Evolutionary conservation across 305 asterid species (phyloP).

Genomic region (Solanum chacoense): DNA sequence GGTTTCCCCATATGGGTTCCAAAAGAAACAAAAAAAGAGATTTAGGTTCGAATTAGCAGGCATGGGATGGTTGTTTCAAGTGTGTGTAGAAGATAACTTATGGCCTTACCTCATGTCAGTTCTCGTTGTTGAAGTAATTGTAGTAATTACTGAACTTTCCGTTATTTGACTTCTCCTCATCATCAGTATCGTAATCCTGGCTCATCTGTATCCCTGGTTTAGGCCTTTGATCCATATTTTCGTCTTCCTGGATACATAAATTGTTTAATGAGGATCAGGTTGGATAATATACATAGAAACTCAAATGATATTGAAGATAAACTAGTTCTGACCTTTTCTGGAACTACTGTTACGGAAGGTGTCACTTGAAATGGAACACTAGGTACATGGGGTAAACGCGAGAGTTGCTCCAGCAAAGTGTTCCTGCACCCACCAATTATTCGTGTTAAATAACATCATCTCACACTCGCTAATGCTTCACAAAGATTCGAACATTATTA

Average conservation of each 20-base stretch:
- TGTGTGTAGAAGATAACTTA: background rate
- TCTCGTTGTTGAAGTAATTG: background rate
- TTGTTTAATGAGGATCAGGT: background rate
- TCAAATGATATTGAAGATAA: background rate
- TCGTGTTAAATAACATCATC: background rate
- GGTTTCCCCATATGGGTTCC: background rate
- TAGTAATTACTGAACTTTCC: background rate
- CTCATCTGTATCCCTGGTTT: constrained; percentile 2
- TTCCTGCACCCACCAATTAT: constrained; percentile 8
- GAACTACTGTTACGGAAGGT: background rate
- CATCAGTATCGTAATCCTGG: background rate
- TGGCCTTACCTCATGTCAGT: background rate
- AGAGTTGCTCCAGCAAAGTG: constrained; percentile 16
- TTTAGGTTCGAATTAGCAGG: background rate
- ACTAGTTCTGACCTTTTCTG: constrained; percentile 10
- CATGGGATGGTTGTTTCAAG: background rate
- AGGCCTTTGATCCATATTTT: constrained; percentile 6
- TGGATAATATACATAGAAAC: background rate
- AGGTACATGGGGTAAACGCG: constrained; percentile 7
- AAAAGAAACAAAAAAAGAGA: background rate
- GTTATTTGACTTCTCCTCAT: background rate
- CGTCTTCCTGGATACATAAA: constrained; percentile 4
- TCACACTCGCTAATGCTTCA: background rate
- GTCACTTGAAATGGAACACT: constrained; percentile 14
- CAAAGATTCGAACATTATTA: background rate